These are phyloP conservation scores for Corinectria fuckeliana DNA, from an alignment of 2,329 filamentous ascomycete species.

Conservation along the genomic window DNA sequence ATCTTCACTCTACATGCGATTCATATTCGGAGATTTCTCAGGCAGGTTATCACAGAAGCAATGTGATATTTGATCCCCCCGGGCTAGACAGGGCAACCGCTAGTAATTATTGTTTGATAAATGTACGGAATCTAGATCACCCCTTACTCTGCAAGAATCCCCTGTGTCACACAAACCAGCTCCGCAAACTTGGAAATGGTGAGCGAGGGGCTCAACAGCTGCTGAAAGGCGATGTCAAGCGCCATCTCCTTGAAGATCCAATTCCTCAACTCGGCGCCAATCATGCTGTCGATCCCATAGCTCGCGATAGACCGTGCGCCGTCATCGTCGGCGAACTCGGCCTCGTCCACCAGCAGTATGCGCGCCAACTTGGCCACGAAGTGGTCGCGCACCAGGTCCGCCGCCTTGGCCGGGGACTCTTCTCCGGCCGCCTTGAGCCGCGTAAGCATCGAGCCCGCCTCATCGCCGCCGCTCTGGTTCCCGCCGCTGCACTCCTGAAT, in stretches of 20 bases:
- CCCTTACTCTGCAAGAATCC: background rate
- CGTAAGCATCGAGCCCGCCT: background rate
- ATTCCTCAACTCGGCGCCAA: slow-evolving; percentile 45
- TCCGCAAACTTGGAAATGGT: slow-evolving; percentile 30
- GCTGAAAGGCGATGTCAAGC: slow-evolving; percentile 48
- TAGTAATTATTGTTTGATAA: background rate
- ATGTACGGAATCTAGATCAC: background rate
- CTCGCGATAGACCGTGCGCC: slow-evolving; percentile 29
- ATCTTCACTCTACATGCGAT: background rate
- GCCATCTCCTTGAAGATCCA: slow-evolving; percentile 46
- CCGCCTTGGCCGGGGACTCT: background rate
- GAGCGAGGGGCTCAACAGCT: slow-evolving; percentile 43
- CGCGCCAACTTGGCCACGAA: slow-evolving; percentile 28
- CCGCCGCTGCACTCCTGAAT: slow-evolving; percentile 14
- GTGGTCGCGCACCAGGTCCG: slow-evolving; percentile 12
- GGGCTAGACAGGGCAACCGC: background rate
- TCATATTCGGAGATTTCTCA: background rate
- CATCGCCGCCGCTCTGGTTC: background rate
- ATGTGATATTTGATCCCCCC: background rate
- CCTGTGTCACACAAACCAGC: slow-evolving; percentile 5
- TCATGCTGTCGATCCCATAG: slow-evolving; percentile 47
- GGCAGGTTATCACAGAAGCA: background rate
- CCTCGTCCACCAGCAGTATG: slow-evolving; percentile 29
- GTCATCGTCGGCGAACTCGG: slow-evolving; percentile 16
- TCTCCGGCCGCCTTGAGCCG: background rate